A percentile compares a stretch with the other conserved stretches of the same genome.
These are phyloP conservation scores for Zarea fungicola DNA, from an alignment of 2,329 filamentous ascomycete genomes.

Conservation along the genomic window DNA sequence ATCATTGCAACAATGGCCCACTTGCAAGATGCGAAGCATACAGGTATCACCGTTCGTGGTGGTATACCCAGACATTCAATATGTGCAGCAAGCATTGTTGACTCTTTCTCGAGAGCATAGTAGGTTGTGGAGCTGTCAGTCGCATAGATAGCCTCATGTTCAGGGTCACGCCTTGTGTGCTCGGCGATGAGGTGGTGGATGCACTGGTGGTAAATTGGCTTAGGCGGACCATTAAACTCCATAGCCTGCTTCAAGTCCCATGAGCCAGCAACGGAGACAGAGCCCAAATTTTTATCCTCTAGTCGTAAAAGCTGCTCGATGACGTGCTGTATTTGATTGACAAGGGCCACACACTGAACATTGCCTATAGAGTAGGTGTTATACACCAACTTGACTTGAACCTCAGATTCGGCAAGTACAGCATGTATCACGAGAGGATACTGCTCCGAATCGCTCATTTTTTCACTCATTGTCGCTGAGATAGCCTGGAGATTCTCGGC, in stretches of 20 bases:
- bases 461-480: no score
- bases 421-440: neutral
- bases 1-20: slow-evolving; percentile 6
- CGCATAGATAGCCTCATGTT: neutral
- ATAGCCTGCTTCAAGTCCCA: slow-evolving; percentile 2
- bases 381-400: neutral
- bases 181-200: neutral
- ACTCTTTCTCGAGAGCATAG: neutral
- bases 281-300: neutral
- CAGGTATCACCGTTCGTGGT: neutral
- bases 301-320: neutral
- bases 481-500: neutral
- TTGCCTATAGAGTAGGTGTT: neutral
- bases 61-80: neutral
- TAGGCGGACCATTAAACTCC: neutral
- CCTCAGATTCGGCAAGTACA: neutral
- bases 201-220: neutral
- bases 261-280: neutral
- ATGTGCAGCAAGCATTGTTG: neutral
- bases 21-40: neutral
- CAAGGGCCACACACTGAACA: neutral
- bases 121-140: neutral
- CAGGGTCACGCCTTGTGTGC: neutral
- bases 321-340: neutral
- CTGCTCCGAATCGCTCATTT: no score